Conservation (phyloP, 495 filamentous ascomycete species). For the Halenospora varia region DNA sequence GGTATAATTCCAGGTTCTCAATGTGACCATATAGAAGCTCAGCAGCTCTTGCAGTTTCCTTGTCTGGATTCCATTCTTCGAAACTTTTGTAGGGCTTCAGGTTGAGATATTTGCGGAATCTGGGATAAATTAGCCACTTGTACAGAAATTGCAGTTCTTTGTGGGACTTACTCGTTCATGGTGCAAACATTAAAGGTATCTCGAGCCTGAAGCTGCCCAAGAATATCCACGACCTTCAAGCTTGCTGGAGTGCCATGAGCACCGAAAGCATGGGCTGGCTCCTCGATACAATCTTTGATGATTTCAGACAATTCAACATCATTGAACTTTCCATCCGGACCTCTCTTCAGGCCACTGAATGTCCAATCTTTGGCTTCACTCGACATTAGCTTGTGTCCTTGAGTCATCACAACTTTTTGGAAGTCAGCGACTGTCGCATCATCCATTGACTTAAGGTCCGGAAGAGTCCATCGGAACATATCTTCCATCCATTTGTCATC, state of each 20-base stretch:
- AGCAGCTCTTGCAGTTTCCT: conserved; percentile 64
- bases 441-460: conserved; percentile 36
- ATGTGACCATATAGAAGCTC: conserved; percentile 74
- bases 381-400: conserved; percentile 46
- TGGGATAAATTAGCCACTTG: no score
- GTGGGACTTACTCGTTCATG: conserved; percentile 26
- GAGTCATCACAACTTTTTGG: conserved; percentile 46
- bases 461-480: conserved; percentile 29
- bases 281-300: conserved; percentile 65
- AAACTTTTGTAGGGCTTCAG: conserved; percentile 68
- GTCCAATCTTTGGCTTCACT: conserved; percentile 58
- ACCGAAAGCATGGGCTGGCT: conserved; percentile 59
- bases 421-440: conserved; percentile 50
- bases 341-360: conserved; percentile 60
- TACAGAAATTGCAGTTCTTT: no score
- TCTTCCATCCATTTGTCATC: conserved; percentile 74
- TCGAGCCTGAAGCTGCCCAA: conserved; percentile 83
- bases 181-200: conserved; percentile 42
- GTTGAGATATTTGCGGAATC: conserved; percentile 78
- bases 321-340: conserved; percentile 54
- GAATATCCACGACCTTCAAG: conserved; percentile 72
- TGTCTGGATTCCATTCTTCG: conserved; percentile 83
- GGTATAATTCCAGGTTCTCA: conserved; percentile 78
- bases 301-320: conserved; percentile 69
- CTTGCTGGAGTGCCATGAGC: conserved; percentile 69